Base-by-base conservation (phyloP, 352 stramenopile genomes). In the Globisporangium irregulare region DNA sequence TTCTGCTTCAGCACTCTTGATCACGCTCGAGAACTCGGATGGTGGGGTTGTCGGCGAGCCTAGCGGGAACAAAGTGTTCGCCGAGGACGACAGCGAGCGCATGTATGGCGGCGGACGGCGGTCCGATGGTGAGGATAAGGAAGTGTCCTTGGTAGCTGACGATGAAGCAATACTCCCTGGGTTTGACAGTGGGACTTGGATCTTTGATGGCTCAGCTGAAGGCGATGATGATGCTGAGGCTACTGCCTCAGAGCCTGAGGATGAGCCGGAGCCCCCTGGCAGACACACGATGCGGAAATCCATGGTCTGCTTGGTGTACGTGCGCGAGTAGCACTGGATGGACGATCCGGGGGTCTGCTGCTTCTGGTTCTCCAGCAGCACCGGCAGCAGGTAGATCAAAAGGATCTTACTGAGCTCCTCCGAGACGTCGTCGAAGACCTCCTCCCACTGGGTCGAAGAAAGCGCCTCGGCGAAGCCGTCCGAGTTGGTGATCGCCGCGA, bases 251-350 rank as follows among this genome's bases (percentile, higher is more conserved):
- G 22, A 14, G 18, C 34, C 18, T 14, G 34, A 12, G 34, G 56
- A n/a, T 15, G 22, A 14, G 8, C 54, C 51, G 38, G 24, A 14
- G 12, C 43, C 64, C 32, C 24, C 14, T 34, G 61, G 27, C 46
- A 59, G 29, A 43, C 64, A 81, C 12, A 75, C 62, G n/a, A 92
- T 80, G 38, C 73, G 68, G n/a, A 89, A 80, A 50, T 92, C 83
- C 71, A 86, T 87, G 5, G 80, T 81, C 54, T 80, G 76, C 58
- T 90, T 90, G 41, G 54, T 65, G 67, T 90, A 92, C 38, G 72
- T 84, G 51, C 81, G 81, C 61, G 75, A 79, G 51, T 84, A 83
- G 66, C 81, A 89, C 63, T 82, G 75, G 55, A 89, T 74, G 59
- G 65, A 62, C 0, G 51, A 56, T 22, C 58, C 55, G 4, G 58